Percentiles rank a stretch among this genome's conserved stretches.
These are phyloP conservation scores for Plasmodiophora brassicae DNA, from an alignment of 208 protist species.

Conservation along the genomic window DNA sequence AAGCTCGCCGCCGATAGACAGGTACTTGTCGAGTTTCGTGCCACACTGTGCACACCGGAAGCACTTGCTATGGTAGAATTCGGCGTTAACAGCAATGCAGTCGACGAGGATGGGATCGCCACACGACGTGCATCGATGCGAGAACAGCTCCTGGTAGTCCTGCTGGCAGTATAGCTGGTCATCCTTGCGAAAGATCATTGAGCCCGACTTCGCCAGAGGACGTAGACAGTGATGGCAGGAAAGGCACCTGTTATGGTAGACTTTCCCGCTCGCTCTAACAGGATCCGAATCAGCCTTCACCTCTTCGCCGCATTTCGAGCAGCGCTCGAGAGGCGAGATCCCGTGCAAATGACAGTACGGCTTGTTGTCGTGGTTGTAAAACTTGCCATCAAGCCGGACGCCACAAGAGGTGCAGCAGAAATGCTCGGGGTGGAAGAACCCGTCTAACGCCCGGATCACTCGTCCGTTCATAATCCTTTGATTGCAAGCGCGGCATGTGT, in stretches of 20 bases:
- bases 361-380: neutral
- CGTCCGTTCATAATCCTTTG: neutral
- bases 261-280: slow-evolving; percentile 3
- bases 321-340: neutral
- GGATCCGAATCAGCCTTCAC: neutral
- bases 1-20: neutral
- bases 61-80: slow-evolving; percentile 14
- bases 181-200: neutral
- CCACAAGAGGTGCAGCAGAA: neutral
- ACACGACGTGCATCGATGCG: neutral
- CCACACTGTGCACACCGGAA: slow-evolving; percentile 9
- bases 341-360: neutral
- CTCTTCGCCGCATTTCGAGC: neutral
- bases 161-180: slow-evolving; percentile 28
- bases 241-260: neutral
- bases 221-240: neutral
- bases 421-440: neutral
- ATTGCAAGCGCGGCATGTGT: neutral
- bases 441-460: neutral
- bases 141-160: slow-evolving; percentile 21
- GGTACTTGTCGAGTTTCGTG: neutral
- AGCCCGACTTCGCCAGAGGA: slow-evolving; percentile 3
- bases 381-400: neutral
- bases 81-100: slow-evolving; percentile 20
- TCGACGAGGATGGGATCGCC: slow-evolving; percentile 14